A percentile compares a stretch with the other conserved stretches of the same genome.
phyloP scores from a whole-genome alignment of 192 early-diverging fungal genomes.

The Coemansia sp. region DNA sequence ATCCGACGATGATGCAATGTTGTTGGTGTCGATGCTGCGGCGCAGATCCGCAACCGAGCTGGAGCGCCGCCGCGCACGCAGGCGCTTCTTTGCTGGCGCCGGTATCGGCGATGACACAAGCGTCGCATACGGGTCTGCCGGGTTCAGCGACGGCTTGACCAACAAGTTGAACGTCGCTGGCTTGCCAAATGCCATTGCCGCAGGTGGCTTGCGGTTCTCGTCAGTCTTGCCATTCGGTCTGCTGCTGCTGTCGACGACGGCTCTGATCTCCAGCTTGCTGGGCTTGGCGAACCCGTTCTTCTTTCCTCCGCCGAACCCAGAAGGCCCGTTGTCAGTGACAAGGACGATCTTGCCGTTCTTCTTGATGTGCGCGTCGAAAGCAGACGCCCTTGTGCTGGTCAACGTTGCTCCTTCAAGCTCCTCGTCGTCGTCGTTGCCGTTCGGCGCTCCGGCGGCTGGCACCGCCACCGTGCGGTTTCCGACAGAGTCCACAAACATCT shows the following conservation, averaged over 20 bases:
- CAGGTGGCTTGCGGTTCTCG: conserved; percentile 23
- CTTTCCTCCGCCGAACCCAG: background rate
- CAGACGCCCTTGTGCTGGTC: conserved; percentile 23
- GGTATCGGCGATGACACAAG: conserved; percentile 1
- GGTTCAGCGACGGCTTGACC: conserved; percentile 13
- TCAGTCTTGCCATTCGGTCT: background rate
- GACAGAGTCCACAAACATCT: conserved; percentile 29
- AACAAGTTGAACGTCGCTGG: conserved; percentile 43
- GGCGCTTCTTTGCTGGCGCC: conserved; percentile 43
- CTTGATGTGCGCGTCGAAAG: conserved; percentile 4
- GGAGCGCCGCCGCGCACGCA: conserved; percentile 42
- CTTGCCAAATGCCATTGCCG: conserved; percentile 47
- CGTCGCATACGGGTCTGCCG: background rate
- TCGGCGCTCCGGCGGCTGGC: conserved; percentile 1
- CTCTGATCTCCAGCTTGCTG: background rate
- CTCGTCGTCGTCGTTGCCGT: conserved; percentile 9
- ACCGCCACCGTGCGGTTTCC: conserved; percentile 17
- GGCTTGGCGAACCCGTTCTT: conserved; percentile 1
- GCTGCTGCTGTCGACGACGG: background rate
- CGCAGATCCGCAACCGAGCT: conserved; percentile 41
- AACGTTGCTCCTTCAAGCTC: conserved; percentile 42
- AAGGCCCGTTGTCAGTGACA: background rate
- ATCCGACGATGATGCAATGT: conserved; percentile 4
- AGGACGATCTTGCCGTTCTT: conserved; percentile 2
- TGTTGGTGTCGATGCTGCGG: conserved; percentile 13